A percentile compares a stretch with the other conserved stretches of the same genome.
These are phyloP conservation scores for Epicoccum sorghinum DNA, from an alignment of 2,329 filamentous ascomycete genomes.

Conservation along the genomic window DNA sequence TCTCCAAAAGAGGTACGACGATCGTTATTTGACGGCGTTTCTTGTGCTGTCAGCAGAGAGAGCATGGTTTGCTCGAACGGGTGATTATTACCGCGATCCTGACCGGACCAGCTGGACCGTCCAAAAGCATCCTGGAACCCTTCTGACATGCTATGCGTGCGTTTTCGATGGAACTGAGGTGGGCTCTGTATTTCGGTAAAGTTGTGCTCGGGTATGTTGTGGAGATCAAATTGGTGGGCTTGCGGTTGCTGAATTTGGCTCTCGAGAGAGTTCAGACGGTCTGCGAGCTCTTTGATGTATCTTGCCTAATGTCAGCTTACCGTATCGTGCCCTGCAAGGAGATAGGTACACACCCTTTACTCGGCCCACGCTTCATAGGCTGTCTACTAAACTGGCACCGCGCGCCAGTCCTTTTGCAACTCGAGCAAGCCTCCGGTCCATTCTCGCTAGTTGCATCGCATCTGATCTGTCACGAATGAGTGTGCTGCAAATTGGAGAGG, in stretches of 20 bases:
- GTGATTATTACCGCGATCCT: slow-evolving; percentile 42
- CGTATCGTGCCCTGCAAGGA: neutral
- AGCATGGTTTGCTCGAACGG: slow-evolving; percentile 24
- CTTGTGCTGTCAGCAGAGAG: slow-evolving; percentile 36
- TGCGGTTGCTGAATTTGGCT: slow-evolving; percentile 45
- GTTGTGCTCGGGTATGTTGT: slow-evolving; percentile 35
- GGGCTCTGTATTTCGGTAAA: slow-evolving; percentile 39
- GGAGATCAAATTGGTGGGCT: slow-evolving; percentile 40
- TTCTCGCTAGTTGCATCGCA: slow-evolving; percentile 50
- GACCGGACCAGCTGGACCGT: slow-evolving; percentile 42
- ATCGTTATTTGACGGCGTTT: slow-evolving; percentile 40
- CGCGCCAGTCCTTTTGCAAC: slow-evolving; percentile 48
- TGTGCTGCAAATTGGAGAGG: neutral
- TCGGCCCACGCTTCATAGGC: slow-evolving; percentile 51
- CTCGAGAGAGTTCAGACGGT: slow-evolving; percentile 47
- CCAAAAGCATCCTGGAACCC: slow-evolving; percentile 41
- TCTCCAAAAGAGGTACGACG: slow-evolving; percentile 46
- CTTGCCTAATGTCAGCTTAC: slow-evolving; percentile 30
- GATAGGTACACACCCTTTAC: slow-evolving; percentile 43
- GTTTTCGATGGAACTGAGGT: slow-evolving; percentile 43
- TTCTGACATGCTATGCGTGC: slow-evolving; percentile 49
- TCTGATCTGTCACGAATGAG: slow-evolving; percentile 38
- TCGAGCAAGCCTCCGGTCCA: slow-evolving; percentile 48
- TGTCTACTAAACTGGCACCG: slow-evolving; percentile 50
- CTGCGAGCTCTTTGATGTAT: slow-evolving; percentile 50